These are phyloP conservation scores for Acrocalymma vagum DNA, from an alignment of 2,329 filamentous ascomycete genomes.

Conservation along the genomic window DNA sequence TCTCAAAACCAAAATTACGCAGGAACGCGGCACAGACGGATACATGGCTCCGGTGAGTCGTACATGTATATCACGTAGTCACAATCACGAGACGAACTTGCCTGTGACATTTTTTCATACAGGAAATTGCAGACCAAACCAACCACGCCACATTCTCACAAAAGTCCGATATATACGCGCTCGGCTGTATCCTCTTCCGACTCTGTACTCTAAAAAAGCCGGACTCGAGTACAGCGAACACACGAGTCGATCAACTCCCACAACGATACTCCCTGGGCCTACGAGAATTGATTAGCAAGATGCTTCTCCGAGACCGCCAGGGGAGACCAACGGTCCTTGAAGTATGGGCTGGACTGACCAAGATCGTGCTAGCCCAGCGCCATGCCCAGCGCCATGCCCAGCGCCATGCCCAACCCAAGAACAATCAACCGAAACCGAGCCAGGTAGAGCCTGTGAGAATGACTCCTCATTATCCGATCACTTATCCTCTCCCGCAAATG, in stretches of 20 bases:
- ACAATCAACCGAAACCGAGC: no score
- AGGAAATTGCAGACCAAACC: conserved; percentile 16
- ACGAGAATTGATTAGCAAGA: conserved; percentile 8
- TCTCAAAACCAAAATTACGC: conserved; percentile 13
- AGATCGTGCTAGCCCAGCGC: no score
- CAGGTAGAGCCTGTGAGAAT: no score
- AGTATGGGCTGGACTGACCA: no score
- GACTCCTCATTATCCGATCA: no score
- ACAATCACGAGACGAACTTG: background rate
- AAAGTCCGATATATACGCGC: conserved; percentile 25
- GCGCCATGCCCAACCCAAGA: no score
- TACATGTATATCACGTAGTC: background rate
- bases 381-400: no score
- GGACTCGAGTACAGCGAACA: conserved; percentile 7
- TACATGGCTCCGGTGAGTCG: conserved; percentile 18
- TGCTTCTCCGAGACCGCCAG: conserved; percentile 11
- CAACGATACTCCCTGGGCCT: conserved; percentile 12
- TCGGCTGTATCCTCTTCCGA: conserved; percentile 20
- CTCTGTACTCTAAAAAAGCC: conserved; percentile 14
- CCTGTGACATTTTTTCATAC: background rate
- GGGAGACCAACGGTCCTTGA: conserved; percentile 13
- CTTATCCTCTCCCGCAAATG: no score
- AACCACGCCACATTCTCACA: conserved; percentile 16
- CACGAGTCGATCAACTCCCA: conserved; percentile 13
- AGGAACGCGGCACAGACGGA: conserved; percentile 14